Percentiles rank a stretch among this genome's conserved stretches.
These are phyloP conservation scores for Solanum hybrid DNA, from an alignment of 305 asterid genomes.

Conservation along the genomic window DNA sequence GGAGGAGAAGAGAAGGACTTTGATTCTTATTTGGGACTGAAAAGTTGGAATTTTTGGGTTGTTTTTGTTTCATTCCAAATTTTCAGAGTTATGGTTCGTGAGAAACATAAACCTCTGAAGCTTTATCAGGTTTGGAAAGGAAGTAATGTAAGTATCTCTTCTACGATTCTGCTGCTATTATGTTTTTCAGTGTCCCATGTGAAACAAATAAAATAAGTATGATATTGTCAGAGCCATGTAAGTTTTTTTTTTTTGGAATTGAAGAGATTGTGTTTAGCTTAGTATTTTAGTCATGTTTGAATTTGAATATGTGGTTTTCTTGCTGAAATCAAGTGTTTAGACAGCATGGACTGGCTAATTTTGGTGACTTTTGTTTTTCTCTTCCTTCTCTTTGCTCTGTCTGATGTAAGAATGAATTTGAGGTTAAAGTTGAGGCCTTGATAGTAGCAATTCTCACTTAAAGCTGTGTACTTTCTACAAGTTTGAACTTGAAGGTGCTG, in stretches of 20 bases:
- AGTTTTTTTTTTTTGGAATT: neutral
- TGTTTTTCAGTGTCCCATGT: neutral
- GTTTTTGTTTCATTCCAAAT: neutral
- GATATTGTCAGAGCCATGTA: neutral
- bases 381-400: neutral
- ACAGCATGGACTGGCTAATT: neutral
- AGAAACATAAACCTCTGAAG: conserved; percentile 39
- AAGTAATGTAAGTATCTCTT: conserved; percentile 55
- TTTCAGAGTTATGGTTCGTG: conserved; percentile 32
- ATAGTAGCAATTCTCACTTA: neutral
- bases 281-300: neutral
- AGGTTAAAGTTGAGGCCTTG: neutral
- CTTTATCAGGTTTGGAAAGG: conserved; percentile 89
- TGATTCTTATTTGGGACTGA: neutral
- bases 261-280: neutral
- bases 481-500: neutral
- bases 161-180: neutral
- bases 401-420: neutral
- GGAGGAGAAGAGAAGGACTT: neutral
- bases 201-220: neutral
- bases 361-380: neutral
- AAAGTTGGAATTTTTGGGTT: neutral
- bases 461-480: neutral
- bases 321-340: neutral
- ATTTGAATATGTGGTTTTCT: neutral